These are phyloP conservation scores for Globisporangium nagaii DNA, from an alignment of 352 stramenopile species.

Conservation along the genomic window DNA sequence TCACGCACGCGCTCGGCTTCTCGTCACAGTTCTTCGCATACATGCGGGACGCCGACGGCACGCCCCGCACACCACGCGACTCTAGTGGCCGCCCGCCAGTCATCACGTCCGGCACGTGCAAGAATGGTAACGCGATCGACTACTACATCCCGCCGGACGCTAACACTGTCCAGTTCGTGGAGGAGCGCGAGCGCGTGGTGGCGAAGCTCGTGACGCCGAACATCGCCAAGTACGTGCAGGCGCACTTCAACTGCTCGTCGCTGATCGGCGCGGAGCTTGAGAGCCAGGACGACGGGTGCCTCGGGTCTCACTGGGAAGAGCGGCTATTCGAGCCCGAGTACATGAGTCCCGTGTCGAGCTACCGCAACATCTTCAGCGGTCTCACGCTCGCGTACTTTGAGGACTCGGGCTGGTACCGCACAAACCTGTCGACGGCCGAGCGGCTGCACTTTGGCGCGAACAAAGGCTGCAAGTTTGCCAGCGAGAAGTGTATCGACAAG, in stretches of 20 bases:
- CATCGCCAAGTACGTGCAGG: slow-evolving; percentile 48
- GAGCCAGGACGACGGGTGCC: slow-evolving; percentile 62
- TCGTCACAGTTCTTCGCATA: slow-evolving; percentile 69
- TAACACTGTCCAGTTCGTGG: slow-evolving; percentile 50
- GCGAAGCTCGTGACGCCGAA: slow-evolving; percentile 67
- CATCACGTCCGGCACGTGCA: slow-evolving; percentile 23
- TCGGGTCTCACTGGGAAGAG: slow-evolving; percentile 83
- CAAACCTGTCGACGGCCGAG: slow-evolving; percentile 41
- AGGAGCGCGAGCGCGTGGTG: slow-evolving; percentile 46
- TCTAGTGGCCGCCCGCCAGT: slow-evolving; percentile 27
- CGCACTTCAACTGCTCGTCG: slow-evolving; percentile 60
- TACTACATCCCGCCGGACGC: slow-evolving; percentile 29
- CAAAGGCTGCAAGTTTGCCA: slow-evolving; percentile 62
- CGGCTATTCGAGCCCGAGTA: slow-evolving; percentile 79
- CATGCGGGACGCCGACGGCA: slow-evolving; percentile 66
- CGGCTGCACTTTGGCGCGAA: slow-evolving; percentile 64
- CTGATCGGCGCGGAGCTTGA: slow-evolving; percentile 72
- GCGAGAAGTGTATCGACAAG: slow-evolving; percentile 60
- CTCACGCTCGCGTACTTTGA: slow-evolving; percentile 81
- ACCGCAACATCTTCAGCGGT: slow-evolving; percentile 61
- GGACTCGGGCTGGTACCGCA: slow-evolving; percentile 78
- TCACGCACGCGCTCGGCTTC: slow-evolving; percentile 78
- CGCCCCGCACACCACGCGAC: slow-evolving; percentile 54
- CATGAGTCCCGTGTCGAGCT: slow-evolving; percentile 76
- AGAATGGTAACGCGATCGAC: slow-evolving; percentile 42